Evolutionary conservation across 2,329 filamentous ascomycete species (phyloP), one percentile per base, ranked within the genome.

Genomic region (Fusarium avenaceum): DNA sequence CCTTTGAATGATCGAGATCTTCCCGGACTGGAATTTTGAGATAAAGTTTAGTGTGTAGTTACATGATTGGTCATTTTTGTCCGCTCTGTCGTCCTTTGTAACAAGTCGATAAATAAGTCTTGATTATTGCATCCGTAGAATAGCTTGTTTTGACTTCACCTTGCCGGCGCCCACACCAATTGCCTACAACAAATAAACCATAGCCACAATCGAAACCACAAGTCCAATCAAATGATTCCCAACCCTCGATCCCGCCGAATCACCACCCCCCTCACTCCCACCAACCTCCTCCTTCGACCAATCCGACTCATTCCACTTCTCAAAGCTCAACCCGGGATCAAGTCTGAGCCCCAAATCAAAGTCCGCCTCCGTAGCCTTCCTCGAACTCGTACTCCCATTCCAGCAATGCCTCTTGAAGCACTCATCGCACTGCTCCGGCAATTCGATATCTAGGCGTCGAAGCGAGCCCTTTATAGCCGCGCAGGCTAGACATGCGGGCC

Each of bases 401-500:
- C 74, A 76, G 22, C 74, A 76, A 38, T 76, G 74, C 6, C 42
- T 54, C 11, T 65, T 19, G 55, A 76, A 76, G 13, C 74, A 76
- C 20, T 69, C 35, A 11, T 60, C 57, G 42, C 74, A 76, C 24
- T 75, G 66, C 4, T 30, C 51, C 1, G 74, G 75, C 6, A 71
- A 4, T 2, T 70, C 51, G 2, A 72, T 55, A 6, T 50, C 45
- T 6, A 68, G 8, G 0, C 75, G 62, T 57, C 86, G 81, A 58
- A 93, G 83, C 50, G 89, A 92, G 33, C 93, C 85, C 53, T 84
- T 87, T 11, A 97, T 83, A 7, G 94, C 88, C 1, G 93, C 93
- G 76, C 94, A 97, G 2, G 89, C 92, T 2, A 95, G 88, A 71
- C 94, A 97, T 0, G 88, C 84, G 0, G 89, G 84, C 93, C 93